Conservation (phyloP, 176 grass and related monocot species). For the Avena atlantica region DNA sequence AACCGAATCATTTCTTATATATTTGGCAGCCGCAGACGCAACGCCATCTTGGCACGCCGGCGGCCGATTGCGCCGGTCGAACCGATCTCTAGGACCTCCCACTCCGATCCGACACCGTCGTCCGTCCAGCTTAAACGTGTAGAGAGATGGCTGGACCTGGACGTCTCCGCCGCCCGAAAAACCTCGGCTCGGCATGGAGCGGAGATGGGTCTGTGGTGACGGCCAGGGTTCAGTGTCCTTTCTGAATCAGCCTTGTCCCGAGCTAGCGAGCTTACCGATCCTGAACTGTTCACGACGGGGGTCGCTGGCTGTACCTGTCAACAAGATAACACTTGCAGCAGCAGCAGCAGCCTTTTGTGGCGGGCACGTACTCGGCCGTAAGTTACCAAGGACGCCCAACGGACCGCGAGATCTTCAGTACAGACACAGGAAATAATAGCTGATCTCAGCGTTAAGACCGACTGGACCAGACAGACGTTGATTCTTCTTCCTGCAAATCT, state of each 20-base stretch:
- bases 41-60: not conserved
- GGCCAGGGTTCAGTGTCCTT: not conserved
- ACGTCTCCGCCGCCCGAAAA: not conserved
- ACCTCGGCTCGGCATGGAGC: not conserved
- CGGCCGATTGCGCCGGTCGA: not conserved
- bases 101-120: not conserved
- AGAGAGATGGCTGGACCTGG: not conserved
- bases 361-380: not conserved
- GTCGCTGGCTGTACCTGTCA: not conserved
- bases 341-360: constrained; percentile 15
- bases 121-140: not conserved
- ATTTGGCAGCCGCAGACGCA: not conserved
- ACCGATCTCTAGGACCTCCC: not conserved
- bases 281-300: not conserved
- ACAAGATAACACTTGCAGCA: constrained; percentile 31
- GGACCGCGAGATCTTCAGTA: constrained; percentile 44
- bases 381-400: constrained; percentile 28
- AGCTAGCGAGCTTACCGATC: not conserved
- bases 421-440: constrained; percentile 43
- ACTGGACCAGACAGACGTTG: constrained; percentile 14
- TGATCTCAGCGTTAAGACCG: constrained; percentile 52
- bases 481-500: constrained; percentile 47
- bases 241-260: not conserved
- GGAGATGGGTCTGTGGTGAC: not conserved
- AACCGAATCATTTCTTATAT: no score